Base-by-base conservation (phyloP, 768 basidiomycete genomes). In the Gymnopilus dilepis region DNA sequence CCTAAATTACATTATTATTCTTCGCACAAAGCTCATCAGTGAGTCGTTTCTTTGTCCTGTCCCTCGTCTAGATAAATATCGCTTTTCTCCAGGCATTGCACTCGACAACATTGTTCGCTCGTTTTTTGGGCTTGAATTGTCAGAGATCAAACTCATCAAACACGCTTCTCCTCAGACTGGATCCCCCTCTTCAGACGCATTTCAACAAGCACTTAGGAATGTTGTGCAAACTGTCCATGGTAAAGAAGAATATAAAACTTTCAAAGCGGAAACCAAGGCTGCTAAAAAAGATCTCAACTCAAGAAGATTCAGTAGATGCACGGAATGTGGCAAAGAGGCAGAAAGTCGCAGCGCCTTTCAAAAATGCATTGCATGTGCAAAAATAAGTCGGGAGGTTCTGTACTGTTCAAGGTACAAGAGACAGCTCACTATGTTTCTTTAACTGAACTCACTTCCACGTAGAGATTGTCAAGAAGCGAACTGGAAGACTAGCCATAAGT, bases 391-490 rank as follows among this genome's bases (percentile, higher is more conserved):
- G 2, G 33, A 53, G 33, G n/a, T 53, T 6, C 33, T 53, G 22
- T 53, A 53, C 38, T 53, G 52, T 26, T 53, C 52, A 19, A 37
- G 13, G 52, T 53, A 37, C 34, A 15, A 37, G 34, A 8, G 2
- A 11, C 34, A 9, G 3, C 34, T 37, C 34, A n/a, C n/a, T n/a
- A n/a, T n/a, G n/a, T n/a, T n/a, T n/a, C n/a, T n/a, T n/a, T n/a
- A n/a, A n/a, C 34, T 37, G 34, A 37, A 9, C 2, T 37, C 7
- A 15, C 34, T 9, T 37, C 15, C 34, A 37, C 15, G 34, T 24
- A 53, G 52, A 34, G 34, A 53, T 22, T 53, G 52, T 12, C 52
- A 53, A 53, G 52, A 37, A 8, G 31, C 52, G 31, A 53, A 53
- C 24, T 53, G 52, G 52, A 53, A 53, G 26, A 15, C 24, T 6